These are phyloP conservation scores for Verbena officinalis DNA, from an alignment of 257 asterid species.

Conservation along the genomic window DNA sequence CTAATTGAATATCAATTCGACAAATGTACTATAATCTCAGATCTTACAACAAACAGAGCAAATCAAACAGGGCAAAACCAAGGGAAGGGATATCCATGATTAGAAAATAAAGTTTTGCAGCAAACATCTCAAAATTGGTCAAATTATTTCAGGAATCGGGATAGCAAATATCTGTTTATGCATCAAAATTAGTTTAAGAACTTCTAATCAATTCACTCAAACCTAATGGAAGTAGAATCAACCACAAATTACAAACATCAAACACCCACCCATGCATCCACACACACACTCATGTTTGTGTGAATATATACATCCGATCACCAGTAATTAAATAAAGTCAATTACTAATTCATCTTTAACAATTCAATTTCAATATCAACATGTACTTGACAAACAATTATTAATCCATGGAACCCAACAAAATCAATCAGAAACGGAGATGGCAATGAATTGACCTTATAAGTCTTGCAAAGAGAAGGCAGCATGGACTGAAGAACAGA, in stretches of 20 bases:
- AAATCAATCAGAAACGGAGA: background rate
- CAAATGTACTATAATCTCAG: background rate
- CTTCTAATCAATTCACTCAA: background rate
- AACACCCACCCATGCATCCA: background rate
- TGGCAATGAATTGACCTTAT: slow-evolving; percentile 45
- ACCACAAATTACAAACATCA: background rate
- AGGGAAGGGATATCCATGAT: slow-evolving; percentile 11
- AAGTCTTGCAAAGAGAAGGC: slow-evolving; percentile 41
- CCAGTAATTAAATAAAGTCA: background rate
- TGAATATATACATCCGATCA: background rate
- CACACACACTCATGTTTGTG: background rate
- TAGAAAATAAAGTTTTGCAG: no score
- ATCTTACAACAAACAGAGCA: background rate
- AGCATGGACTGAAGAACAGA: slow-evolving; percentile 59
- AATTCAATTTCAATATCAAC: background rate
- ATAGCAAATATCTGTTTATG: no score
- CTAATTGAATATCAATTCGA: background rate
- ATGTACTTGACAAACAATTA: background rate
- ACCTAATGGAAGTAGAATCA: background rate
- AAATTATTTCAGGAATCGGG: no score
- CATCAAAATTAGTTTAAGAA: slow-evolving; percentile 1
- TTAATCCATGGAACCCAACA: background rate
- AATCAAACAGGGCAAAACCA: background rate
- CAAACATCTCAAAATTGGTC: background rate
- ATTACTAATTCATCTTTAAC: slow-evolving; percentile 1